Evolutionary conservation across 2,329 filamentous ascomycete genomes (phyloP), one percentile per base, ranked within the genome.

Genomic region (Ophioceras dolichostomum): DNA sequence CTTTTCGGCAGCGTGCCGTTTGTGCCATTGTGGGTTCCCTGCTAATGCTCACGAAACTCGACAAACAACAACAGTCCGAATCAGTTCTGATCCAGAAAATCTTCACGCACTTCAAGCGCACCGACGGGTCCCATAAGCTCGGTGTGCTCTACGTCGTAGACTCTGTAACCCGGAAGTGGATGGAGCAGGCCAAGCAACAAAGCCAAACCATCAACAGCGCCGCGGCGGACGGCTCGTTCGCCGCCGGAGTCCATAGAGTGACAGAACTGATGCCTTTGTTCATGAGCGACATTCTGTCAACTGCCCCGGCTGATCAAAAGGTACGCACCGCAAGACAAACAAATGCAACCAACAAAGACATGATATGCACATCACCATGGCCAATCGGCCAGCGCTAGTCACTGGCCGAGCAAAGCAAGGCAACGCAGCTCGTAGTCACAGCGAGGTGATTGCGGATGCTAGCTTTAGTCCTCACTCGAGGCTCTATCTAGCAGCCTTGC

Each of bases 121-220:
- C 88, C 49, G 85, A 86, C 42, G 78, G 78, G 58, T 94, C 87
- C 58, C 89, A 98, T 75, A 98, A 98, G 67, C 75, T 98, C 61
- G 91, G 91, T 65, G 88, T 95, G 56, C 80, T 98, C 66, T 98
- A 98, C 79, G 88, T 96, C 66, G 85, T 98, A 88, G 91, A 98
- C 73, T 94, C 89, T 70, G 88, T 98, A 75, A 89, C 88, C 61
- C 86, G 91, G 64, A 89, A 93, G 68, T 98, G 91, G 89, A 79
- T 94, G 68, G 89, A 96, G 61, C 83, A 87, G 64, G 89, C 91
- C 54, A 91, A 88, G 64, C 75, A 79, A 54, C 74, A 83, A 49
- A 84, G 83, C 53, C 88, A 96, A 58, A 64, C 81, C 55, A 76
- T 87, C 61, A 83, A 83, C 64, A 79, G 74, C 60, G 72, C 77